Evolutionary conservation across 345 rosid genomes (phyloP).

Genomic region (Citrus cavaleriei): DNA sequence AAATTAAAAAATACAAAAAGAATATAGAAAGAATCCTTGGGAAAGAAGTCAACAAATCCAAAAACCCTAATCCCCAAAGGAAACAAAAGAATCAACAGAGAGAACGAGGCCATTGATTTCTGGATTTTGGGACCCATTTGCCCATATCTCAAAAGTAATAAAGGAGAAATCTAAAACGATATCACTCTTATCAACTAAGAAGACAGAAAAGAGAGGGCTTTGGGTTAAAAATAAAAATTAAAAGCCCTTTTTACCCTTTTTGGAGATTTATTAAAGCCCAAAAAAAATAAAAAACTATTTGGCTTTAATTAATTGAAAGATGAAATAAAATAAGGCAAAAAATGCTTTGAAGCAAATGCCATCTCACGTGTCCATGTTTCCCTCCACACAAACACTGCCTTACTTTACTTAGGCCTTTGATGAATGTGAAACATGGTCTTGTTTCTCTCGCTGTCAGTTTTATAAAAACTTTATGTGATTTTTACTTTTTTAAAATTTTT

Average conservation of each 20-base stretch:
- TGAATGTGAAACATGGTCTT: neutral
- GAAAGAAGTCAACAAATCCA: neutral
- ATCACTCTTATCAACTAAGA: neutral
- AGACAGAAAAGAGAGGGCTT: neutral
- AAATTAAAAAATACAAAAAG: neutral
- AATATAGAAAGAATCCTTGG: neutral
- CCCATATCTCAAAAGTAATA: neutral
- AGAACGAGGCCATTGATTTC: neutral
- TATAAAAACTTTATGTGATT: neutral
- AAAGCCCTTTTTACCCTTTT: neutral
- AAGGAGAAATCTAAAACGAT: neutral
- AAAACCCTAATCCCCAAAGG: neutral
- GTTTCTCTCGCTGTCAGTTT: slow-evolving; percentile 3
- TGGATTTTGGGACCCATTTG: neutral
- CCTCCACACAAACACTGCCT: slow-evolving; percentile 29
- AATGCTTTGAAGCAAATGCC: slow-evolving; percentile 8
- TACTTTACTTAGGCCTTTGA: neutral
- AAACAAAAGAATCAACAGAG: neutral
- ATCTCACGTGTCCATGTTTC: slow-evolving; percentile 34
- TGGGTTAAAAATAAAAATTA: neutral
- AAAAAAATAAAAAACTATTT: neutral
- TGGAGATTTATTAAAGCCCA: too few relatives aligned
- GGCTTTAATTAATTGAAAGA: neutral
- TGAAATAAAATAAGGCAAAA: neutral
- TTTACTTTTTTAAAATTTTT: neutral